Evolutionary conservation across 805 yeast species (phyloP).

Genomic region (Tetrapisispora namnaoensis): DNA sequence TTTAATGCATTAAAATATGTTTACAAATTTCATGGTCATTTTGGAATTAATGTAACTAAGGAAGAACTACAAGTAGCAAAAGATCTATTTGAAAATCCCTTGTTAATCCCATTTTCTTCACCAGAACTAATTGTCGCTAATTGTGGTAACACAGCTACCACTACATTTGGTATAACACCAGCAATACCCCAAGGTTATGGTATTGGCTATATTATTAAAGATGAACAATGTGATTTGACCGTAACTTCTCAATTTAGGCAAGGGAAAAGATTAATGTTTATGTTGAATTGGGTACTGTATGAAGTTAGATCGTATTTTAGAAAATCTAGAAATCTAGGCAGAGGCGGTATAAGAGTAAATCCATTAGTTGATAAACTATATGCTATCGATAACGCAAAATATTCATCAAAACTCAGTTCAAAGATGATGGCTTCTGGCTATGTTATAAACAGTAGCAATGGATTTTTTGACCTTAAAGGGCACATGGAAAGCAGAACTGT

Average conservation of each 20-base stretch:
- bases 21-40: conserved; percentile 32
- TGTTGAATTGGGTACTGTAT: conserved; percentile 56
- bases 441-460: conserved; percentile 12
- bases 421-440: background rate
- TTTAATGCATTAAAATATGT: conserved; percentile 52
- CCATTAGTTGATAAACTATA: conserved; percentile 25
- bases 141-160: conserved; percentile 87
- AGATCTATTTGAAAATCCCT: conserved; percentile 35
- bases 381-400: conserved; percentile 30
- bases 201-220: conserved; percentile 81
- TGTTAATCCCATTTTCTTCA: conserved; percentile 30
- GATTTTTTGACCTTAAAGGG: conserved; percentile 21
- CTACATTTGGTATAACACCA: conserved; percentile 83
- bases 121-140: conserved; percentile 50
- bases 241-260: conserved; percentile 82
- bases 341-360: conserved; percentile 19
- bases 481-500: conserved; percentile 21
- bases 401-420: background rate
- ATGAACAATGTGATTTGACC: conserved; percentile 70
- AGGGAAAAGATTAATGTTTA: conserved; percentile 66
- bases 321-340: conserved; percentile 6
- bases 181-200: conserved; percentile 85
- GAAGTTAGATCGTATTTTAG: conserved; percentile 46
- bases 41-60: conserved; percentile 24
- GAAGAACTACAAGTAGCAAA: conserved; percentile 31